Evolutionary conservation across 768 basidiomycete genomes (phyloP).

Genomic region (Suillus luteus): DNA sequence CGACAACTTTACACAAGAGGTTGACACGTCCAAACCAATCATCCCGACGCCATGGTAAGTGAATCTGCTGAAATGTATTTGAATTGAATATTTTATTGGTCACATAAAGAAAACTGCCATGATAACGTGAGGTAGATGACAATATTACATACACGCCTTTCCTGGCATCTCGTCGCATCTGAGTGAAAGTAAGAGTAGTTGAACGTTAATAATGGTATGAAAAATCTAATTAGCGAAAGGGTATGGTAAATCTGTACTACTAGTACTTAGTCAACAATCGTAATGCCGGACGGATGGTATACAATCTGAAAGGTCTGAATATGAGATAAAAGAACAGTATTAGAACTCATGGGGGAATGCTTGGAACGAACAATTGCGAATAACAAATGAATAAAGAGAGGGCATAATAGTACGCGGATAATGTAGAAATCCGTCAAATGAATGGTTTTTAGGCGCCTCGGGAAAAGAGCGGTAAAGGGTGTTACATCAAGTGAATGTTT

Average conservation of each 20-base stretch:
- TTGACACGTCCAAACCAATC: no score
- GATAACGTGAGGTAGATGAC: background rate
- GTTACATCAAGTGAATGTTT: slow-evolving; percentile 45
- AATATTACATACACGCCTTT: background rate
- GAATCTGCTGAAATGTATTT: no score
- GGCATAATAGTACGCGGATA: slow-evolving; percentile 11
- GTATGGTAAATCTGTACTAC: slow-evolving; percentile 11
- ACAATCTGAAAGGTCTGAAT: slow-evolving; percentile 2
- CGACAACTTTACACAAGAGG: no score
- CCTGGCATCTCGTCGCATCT: background rate
- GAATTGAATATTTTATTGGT: no score
- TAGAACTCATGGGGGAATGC: slow-evolving; percentile 11
- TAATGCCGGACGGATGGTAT: slow-evolving; percentile 11
- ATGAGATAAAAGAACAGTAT: slow-evolving; percentile 12
- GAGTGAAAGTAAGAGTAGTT: background rate
- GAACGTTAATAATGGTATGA: slow-evolving; percentile 12
- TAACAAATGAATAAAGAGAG: slow-evolving; percentile 15
- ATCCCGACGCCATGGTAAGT: no score
- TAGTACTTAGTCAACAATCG: slow-evolving; percentile 10
- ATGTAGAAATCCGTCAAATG: slow-evolving; percentile 5
- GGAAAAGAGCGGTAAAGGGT: slow-evolving; percentile 3
- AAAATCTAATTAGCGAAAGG: slow-evolving; percentile 12
- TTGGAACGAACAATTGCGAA: slow-evolving; percentile 10
- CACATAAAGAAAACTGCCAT: background rate
- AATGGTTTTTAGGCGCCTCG: background rate